Evolutionary conservation across 768 basidiomycete species (phyloP), one percentile per base, ranked within the genome.

Genomic region (Cyathus striatus): DNA sequence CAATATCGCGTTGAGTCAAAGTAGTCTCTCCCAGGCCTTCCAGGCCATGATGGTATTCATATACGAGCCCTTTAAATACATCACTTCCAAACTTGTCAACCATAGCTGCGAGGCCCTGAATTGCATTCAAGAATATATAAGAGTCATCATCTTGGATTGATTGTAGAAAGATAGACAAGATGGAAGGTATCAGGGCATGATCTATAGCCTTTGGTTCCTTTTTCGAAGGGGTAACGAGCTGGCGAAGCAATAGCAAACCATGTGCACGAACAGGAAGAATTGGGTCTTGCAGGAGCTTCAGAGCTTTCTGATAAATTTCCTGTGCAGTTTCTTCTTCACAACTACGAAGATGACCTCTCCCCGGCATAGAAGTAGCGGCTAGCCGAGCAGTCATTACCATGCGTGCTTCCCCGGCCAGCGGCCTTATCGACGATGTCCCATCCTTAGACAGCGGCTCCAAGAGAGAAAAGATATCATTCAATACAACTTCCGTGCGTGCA

Each of bases 211-310:
- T 51, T 22, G 60, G 49, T 4, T 56, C 50, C 23, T 54, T 42
- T 22, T 49, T 46, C 17, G 49, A 46, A 16, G 73, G 63, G 18
- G 73, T 67, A 16, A 93, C 81, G 20, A 97, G 77, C 47, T 90
- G 77, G 38, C 86, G 81, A 17, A 98, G 73, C 18, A 93, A 70
- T 26, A 90, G 68, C 2, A 97, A 69, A 5, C 95, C 95, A 57
- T 97, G 93, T 1, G 90, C 95, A 37, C 94, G 84, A 30, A 98
- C 93, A 17, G 95, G 94, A 7, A 97, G 72, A 25, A 95, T 80
- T 1, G 90, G 86, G 60, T 98, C 95, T 61, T 93, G 88, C 9
- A 97, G 68, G 20, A 94, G 76, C 49, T 83, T 86, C 14, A 97
- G 70, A 2, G 93, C 90, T 51, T 86, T 84, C 53, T 91, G 90